Percentiles rank a stretch among this genome's conserved stretches.
Conservation (phyloP, 1,139 yeast genomes). For the Yarrowia galli region DNA sequence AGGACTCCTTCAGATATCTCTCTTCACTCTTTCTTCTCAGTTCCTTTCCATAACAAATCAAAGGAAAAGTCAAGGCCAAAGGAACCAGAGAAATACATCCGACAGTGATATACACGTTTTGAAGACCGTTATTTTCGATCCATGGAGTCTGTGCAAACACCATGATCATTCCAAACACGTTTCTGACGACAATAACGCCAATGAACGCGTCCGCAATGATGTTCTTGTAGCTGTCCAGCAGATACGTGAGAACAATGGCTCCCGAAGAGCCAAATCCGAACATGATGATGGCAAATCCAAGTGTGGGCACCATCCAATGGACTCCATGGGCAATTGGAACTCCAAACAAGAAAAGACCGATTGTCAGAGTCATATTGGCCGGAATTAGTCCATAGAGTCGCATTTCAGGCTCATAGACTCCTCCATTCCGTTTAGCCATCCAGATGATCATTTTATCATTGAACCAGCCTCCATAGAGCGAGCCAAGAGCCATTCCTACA, state of each 20-base stretch:
- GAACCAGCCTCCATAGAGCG: background rate
- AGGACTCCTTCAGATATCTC: background rate
- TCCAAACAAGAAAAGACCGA: background rate
- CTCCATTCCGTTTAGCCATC: background rate
- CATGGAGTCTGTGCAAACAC: background rate
- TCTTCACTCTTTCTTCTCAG: background rate
- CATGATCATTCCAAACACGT: background rate
- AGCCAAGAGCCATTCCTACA: background rate
- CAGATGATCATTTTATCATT: background rate
- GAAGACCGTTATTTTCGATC: background rate
- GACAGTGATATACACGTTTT: background rate
- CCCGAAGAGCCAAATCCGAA: background rate
- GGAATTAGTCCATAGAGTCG: background rate
- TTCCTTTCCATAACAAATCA: background rate
- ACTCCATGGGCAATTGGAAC: background rate
- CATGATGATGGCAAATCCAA: background rate
- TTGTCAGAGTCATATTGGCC: background rate
- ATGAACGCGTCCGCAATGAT: background rate
- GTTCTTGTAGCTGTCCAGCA: constrained; percentile 2
- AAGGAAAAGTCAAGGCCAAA: background rate
- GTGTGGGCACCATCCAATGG: background rate
- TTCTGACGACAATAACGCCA: background rate
- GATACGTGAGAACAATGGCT: background rate
- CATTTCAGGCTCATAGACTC: background rate
- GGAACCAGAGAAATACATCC: constrained; percentile 1